A percentile compares a stretch with the other conserved stretches of the same genome.
These are phyloP conservation scores for Plantago major DNA, from an alignment of 257 asterid genomes.

Conservation along the genomic window DNA sequence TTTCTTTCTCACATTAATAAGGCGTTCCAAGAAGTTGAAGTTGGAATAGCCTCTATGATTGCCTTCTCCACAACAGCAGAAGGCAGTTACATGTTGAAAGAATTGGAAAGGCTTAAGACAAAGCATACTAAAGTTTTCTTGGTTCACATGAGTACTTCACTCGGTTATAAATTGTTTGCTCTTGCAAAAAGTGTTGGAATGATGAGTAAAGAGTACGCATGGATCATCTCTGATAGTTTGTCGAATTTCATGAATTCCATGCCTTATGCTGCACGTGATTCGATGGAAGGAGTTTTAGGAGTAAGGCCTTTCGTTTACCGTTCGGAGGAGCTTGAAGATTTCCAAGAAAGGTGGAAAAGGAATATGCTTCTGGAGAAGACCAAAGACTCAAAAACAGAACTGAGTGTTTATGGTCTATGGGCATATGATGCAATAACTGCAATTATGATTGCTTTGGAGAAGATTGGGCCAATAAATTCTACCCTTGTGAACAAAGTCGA, in stretches of 20 bases:
- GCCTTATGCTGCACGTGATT: slow-evolving; percentile 26
- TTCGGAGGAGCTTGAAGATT: slow-evolving; percentile 25
- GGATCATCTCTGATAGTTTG: slow-evolving; percentile 48
- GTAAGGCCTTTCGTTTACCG: slow-evolving; percentile 38
- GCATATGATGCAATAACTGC: slow-evolving; percentile 49
- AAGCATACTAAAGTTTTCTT: slow-evolving; percentile 33
- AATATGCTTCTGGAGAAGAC: slow-evolving; percentile 20
- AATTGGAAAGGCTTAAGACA: slow-evolving; percentile 12
- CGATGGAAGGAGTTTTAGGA: slow-evolving; percentile 64
- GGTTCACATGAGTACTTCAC: slow-evolving; percentile 38
- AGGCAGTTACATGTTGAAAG: slow-evolving; percentile 19
- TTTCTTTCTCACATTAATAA: slow-evolving; percentile 27
- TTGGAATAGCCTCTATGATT: slow-evolving; percentile 11
- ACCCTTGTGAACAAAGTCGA: background rate
- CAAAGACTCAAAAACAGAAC: slow-evolving; percentile 16
- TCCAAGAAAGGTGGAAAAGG: slow-evolving; percentile 40
- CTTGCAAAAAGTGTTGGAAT: slow-evolving; percentile 36
- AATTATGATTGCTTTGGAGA: slow-evolving; percentile 47
- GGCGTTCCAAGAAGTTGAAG: slow-evolving; percentile 26
- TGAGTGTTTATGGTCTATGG: slow-evolving; percentile 53
- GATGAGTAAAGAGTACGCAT: slow-evolving; percentile 50
- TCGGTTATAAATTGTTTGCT: slow-evolving; percentile 31
- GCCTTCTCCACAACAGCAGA: slow-evolving; percentile 24
- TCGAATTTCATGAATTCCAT: slow-evolving; percentile 37
- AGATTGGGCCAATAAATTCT: slow-evolving; percentile 16